A percentile compares a stretch with the other conserved stretches of the same genome.
Conservation (phyloP, 331 rosid species). For the Cydonia oblonga region DNA sequence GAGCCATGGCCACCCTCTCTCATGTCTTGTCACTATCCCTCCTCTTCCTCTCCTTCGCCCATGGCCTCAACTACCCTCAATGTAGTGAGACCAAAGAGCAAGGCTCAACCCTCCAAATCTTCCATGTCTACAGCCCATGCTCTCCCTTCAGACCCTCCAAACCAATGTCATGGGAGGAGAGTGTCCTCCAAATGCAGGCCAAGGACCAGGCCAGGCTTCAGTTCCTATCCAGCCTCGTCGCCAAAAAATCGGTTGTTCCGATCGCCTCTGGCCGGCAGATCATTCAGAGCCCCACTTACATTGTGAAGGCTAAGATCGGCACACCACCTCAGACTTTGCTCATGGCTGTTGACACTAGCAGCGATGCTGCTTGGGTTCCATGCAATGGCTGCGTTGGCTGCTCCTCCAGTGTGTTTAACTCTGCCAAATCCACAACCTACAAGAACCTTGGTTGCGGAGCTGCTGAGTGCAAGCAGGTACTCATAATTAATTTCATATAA, state of each 20-base stretch:
- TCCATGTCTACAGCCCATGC: slow-evolving; percentile 61
- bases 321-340: slow-evolving; percentile 76
- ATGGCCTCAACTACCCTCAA: slow-evolving; percentile 26
- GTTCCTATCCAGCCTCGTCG: slow-evolving; percentile 43
- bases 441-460: slow-evolving; percentile 36
- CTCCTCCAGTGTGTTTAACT: slow-evolving; percentile 32
- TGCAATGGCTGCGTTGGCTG: slow-evolving; percentile 77
- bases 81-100: slow-evolving; percentile 34
- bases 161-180: slow-evolving; percentile 63
- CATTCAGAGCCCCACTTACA: slow-evolving; percentile 70
- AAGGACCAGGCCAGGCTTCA: slow-evolving; percentile 56
- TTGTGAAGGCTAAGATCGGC: slow-evolving; percentile 60
- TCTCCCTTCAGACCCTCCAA: slow-evolving; percentile 59
- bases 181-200: slow-evolving; percentile 40
- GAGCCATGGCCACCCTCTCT: slow-evolving; percentile 30
- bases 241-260: slow-evolving; percentile 52
- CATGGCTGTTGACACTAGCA: slow-evolving; percentile 83
- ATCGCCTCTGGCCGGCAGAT: slow-evolving; percentile 80
- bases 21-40: slow-evolving; percentile 9
- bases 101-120: slow-evolving; percentile 54
- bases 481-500: neutral
- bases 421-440: slow-evolving; percentile 44
- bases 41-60: slow-evolving; percentile 17
- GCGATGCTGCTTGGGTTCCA: slow-evolving; percentile 86
- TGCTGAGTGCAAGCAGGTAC: slow-evolving; percentile 82